Evolutionary conservation across 441 rosid genomes (phyloP).

Genomic region (Croton laevigatus): DNA sequence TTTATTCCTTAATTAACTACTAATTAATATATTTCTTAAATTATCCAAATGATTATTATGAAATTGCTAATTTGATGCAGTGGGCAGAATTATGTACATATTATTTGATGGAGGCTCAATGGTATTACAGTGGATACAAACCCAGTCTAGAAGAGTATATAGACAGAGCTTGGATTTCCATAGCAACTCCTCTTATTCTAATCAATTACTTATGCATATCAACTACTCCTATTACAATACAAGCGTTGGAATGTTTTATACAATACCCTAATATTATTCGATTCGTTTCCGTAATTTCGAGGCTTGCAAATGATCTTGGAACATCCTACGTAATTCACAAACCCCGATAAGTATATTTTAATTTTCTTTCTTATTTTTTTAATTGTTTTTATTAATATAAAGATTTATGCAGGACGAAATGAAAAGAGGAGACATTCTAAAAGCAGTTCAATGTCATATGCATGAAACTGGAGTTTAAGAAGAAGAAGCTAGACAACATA

Average conservation of each 20-base stretch:
- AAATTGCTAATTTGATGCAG: not conserved
- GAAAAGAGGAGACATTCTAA: conserved; percentile 34
- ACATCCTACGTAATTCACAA: conserved; percentile 14
- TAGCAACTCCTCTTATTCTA: not conserved
- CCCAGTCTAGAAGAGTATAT: conserved; percentile 13
- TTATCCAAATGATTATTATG: not conserved
- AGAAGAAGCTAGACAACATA: no score
- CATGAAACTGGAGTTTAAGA: no score
- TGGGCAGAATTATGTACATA: conserved; percentile 16
- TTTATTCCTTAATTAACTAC: no score
- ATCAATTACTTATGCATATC: not conserved
- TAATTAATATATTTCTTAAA: no score
- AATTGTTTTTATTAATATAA: no score
- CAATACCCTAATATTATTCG: not conserved
- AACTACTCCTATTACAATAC: not conserved
- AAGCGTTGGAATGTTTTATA: not conserved
- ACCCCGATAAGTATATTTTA: no score
- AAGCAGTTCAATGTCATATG: conserved; percentile 29
- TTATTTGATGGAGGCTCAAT: conserved; percentile 16
- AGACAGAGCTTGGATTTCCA: conserved; percentile 9
- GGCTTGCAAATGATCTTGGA: conserved; percentile 19
- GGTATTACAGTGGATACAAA: conserved; percentile 11
- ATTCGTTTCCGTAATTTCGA: not conserved
- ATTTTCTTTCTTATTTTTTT: not conserved
- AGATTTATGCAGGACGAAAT: conserved; percentile 29